Evolutionary conservation across 495 filamentous ascomycete genomes (phyloP).

Genomic region (Neurospora terricola): DNA sequence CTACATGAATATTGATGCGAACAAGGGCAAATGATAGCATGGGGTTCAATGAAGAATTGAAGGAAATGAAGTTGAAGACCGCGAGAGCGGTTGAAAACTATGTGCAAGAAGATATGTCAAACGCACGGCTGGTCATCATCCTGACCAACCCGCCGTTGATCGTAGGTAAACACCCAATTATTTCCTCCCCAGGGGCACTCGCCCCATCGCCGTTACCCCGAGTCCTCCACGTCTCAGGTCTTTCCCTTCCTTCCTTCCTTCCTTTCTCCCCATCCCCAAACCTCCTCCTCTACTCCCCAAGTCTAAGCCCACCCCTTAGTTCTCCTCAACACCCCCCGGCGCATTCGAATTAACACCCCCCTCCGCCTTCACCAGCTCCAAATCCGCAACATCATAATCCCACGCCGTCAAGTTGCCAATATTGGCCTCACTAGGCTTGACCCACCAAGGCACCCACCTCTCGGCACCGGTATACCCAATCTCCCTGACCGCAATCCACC

Average conservation of each 20-base stretch:
- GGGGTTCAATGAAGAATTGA: background rate
- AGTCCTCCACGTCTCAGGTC: background rate
- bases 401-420: constrained; percentile 3
- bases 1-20: background rate
- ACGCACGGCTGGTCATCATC: background rate
- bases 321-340: constrained; percentile 13
- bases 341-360: constrained; percentile 12
- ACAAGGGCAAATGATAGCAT: background rate
- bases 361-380: constrained; percentile 10
- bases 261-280: background rate
- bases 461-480: background rate
- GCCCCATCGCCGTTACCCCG: background rate
- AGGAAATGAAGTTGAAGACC: background rate
- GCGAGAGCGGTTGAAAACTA: background rate
- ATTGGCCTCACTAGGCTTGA: constrained; percentile 6
- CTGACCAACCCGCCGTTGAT: background rate
- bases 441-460: constrained; percentile 8
- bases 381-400: constrained; percentile 6
- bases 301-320: background rate
- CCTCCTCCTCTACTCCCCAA: background rate
- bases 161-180: background rate
- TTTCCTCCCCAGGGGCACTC: background rate
- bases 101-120: background rate
- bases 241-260: background rate
- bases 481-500: constrained; percentile 16